Conservation (phyloP, 805 yeast species). For the Barnettozyma wickerhamii region DNA sequence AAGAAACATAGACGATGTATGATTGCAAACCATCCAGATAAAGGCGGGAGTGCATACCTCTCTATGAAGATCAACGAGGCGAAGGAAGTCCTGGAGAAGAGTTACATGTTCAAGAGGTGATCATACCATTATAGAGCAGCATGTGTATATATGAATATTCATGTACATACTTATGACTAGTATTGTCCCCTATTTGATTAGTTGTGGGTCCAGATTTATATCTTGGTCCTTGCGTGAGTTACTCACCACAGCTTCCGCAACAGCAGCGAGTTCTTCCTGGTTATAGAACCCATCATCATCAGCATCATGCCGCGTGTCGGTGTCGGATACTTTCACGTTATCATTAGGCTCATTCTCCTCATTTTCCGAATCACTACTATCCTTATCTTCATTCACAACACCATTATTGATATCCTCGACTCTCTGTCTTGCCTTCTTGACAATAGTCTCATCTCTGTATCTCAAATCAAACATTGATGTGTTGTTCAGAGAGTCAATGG, state of each 20-base stretch:
- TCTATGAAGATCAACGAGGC: constrained; percentile 88
- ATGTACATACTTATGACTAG: background rate
- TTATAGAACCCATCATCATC: constrained; percentile 15
- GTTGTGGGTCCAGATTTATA: constrained; percentile 17
- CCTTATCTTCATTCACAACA: constrained; percentile 4
- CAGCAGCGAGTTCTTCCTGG: constrained; percentile 24
- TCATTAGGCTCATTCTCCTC: constrained; percentile 1
- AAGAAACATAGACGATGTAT: constrained; percentile 70
- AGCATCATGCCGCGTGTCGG: too few species aligned
- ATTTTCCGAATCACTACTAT: constrained; percentile 3
- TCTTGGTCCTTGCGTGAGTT: constrained; percentile 7
- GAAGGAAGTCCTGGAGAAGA: constrained; percentile 70
- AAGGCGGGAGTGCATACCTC: constrained; percentile 78
- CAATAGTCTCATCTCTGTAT: constrained; percentile 37
- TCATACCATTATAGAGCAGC: too few species aligned
- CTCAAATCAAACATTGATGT: constrained; percentile 41
- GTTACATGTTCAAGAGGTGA: constrained; percentile 35
- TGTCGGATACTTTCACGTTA: too few species aligned
- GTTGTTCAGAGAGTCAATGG: constrained; percentile 38
- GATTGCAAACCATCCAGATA: constrained; percentile 85
- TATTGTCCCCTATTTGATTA: constrained; percentile 6
- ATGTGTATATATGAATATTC: background rate
- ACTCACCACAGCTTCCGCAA: constrained; percentile 25
- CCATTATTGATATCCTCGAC: constrained; percentile 2
- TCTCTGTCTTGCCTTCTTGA: constrained; percentile 23